These are phyloP conservation scores for Verticillium alfalfae DNA, from an alignment of 2,329 filamentous ascomycete species.

Conservation along the genomic window DNA sequence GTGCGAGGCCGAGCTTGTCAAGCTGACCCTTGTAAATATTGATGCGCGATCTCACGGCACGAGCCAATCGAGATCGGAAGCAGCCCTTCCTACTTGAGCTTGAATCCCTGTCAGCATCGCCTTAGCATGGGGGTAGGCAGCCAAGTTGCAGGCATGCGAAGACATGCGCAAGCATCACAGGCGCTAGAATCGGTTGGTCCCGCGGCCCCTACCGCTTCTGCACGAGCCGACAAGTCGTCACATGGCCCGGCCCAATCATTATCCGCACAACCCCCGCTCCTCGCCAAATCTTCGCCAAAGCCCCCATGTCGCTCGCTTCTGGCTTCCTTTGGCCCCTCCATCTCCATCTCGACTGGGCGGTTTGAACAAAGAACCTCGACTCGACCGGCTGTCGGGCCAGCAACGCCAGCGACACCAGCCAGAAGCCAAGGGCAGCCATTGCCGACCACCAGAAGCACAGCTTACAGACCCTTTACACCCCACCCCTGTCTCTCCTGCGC, in stretches of 20 bases:
- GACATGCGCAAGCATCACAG: constrained; percentile 12
- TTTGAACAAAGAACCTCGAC: neutral
- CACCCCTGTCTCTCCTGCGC: constrained; percentile 1
- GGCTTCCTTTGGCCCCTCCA: no score
- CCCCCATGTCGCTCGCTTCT: neutral
- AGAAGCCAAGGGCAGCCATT: neutral
- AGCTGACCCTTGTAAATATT: constrained; percentile 15
- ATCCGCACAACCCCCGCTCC: neutral
- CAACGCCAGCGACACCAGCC: neutral
- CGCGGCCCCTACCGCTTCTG: constrained; percentile 38
- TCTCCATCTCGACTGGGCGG: neutral
- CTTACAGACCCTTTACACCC: neutral
- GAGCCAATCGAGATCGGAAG: constrained; percentile 34
- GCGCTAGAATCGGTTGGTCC: constrained; percentile 39
- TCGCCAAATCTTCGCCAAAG: neutral
- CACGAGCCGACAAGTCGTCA: constrained; percentile 39
- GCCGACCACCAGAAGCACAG: neutral
- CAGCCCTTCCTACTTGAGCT: constrained; percentile 17
- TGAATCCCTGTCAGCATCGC: constrained; percentile 15
- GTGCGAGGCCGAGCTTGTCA: constrained; percentile 7
- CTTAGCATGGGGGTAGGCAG: neutral
- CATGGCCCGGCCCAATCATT: constrained; percentile 32
- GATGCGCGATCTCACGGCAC: constrained; percentile 21
- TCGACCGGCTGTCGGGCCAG: neutral
- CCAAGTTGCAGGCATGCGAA: neutral